Evolutionary conservation across 139 green algal species (phyloP).

Genomic region (Chlamydomonas sp.): DNA sequence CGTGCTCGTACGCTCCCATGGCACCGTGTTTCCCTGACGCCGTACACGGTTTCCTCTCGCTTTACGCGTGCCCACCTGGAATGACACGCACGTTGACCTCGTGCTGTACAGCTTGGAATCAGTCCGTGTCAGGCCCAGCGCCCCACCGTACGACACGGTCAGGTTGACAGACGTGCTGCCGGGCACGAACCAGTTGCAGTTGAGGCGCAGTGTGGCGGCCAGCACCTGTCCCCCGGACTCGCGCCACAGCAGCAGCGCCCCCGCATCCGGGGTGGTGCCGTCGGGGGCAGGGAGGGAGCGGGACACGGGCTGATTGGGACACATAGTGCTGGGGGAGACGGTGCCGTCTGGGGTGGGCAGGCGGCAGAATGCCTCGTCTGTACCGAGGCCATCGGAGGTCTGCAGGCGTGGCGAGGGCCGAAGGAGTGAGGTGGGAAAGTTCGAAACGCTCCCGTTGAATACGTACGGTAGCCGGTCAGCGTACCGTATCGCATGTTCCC

Average conservation of each 20-base stretch:
- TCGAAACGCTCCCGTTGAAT: too few species aligned
- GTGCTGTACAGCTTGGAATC: background rate
- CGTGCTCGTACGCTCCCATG: too few species aligned
- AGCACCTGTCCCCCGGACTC: background rate
- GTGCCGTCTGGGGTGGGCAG: background rate
- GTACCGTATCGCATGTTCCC: too few species aligned
- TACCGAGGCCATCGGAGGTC: background rate
- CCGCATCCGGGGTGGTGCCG: background rate
- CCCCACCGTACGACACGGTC: background rate
- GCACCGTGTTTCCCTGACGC: too few species aligned
- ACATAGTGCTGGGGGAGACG: background rate
- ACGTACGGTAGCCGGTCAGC: too few species aligned
- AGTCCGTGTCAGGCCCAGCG: background rate
- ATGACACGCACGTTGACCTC: background rate
- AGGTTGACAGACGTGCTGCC: background rate
- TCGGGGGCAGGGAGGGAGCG: background rate
- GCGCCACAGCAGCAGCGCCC: conserved; percentile 4
- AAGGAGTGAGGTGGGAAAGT: too few species aligned
- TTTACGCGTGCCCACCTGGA: background rate
- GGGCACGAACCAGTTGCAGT: background rate
- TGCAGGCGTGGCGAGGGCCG: background rate
- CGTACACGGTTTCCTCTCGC: too few species aligned
- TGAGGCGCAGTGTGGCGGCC: background rate
- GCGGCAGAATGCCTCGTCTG: background rate
- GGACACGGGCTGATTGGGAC: background rate